A percentile compares a stretch with the other conserved stretches of the same genome.
Evolutionary conservation across 164 flowering plant species (phyloP).

Genomic region (Echeveria elegans): DNA sequence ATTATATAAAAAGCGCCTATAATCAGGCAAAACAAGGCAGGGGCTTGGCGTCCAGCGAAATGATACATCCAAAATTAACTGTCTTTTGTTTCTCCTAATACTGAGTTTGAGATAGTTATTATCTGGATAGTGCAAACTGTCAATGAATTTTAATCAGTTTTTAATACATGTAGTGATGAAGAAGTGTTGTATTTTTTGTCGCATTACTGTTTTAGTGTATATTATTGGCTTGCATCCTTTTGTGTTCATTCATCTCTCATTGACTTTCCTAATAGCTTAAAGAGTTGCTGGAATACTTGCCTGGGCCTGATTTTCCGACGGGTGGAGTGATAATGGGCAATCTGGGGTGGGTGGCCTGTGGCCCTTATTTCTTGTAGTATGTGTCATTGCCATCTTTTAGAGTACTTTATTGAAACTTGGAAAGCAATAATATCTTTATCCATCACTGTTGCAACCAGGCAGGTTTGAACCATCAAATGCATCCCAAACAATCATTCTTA

Average conservation of each 20-base stretch:
- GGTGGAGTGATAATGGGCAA: conserved; percentile 94
- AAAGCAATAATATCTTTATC: not conserved
- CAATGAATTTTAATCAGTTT: not conserved
- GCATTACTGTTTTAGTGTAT: not conserved
- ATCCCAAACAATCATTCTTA: not conserved
- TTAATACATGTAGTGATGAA: not conserved
- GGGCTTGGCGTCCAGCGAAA: too few relatives aligned
- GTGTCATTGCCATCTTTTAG: not conserved
- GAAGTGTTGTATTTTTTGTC: not conserved
- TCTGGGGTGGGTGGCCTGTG: conserved; percentile 52
- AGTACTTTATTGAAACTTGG: not conserved
- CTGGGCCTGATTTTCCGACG: conserved; percentile 98
- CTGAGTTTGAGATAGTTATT: not conserved
- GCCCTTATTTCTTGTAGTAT: not conserved
- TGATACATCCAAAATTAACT: too few relatives aligned
- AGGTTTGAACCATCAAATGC: not conserved
- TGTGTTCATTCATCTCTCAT: not conserved
- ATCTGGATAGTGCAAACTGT: not conserved
- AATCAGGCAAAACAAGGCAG: too few relatives aligned
- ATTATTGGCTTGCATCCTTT: not conserved
- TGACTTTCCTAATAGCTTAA: conserved; percentile 42
- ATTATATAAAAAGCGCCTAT: too few relatives aligned
- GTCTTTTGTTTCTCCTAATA: not conserved
- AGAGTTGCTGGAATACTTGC: conserved; percentile 96
- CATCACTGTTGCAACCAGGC: not conserved